Conservation (phyloP, 208 protist genomes). For the Phytomonas francai region DNA sequence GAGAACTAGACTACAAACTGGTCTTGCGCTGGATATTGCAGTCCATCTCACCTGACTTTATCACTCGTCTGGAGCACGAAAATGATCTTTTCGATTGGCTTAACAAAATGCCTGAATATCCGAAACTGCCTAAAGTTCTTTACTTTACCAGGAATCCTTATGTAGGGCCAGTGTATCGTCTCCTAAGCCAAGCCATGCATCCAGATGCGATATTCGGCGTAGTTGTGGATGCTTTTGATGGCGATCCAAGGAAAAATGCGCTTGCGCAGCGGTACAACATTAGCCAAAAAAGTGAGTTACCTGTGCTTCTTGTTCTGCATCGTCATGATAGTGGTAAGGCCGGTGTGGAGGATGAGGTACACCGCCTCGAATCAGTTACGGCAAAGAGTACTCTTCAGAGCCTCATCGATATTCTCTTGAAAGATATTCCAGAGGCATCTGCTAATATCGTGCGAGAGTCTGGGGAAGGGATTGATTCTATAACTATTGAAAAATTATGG, state of each 20-base stretch:
- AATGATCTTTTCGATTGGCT: slow-evolving; percentile 26
- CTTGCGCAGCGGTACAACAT: slow-evolving; percentile 32
- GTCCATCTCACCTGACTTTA: slow-evolving; percentile 18
- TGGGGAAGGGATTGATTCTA: background rate
- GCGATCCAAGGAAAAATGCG: background rate
- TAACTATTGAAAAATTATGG: background rate
- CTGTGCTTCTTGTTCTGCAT: slow-evolving; percentile 24
- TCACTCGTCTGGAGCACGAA: slow-evolving; percentile 28
- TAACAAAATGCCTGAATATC: slow-evolving; percentile 18
- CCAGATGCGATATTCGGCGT: slow-evolving; percentile 35
- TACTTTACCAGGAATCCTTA: slow-evolving; percentile 26
- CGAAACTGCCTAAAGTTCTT: slow-evolving; percentile 28
- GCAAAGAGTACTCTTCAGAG: background rate
- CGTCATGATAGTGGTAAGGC: slow-evolving; percentile 12
- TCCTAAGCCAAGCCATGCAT: slow-evolving; percentile 21
- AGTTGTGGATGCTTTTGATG: slow-evolving; percentile 23
- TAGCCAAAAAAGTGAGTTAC: slow-evolving; percentile 14
- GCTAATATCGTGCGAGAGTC: background rate
- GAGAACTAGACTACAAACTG: slow-evolving; percentile 6
- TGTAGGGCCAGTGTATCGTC: slow-evolving; percentile 18
- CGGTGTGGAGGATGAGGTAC: background rate
- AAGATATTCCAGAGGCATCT: background rate
- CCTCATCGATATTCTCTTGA: background rate
- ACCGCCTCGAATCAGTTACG: background rate
- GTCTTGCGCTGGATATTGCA: slow-evolving; percentile 25